phyloP scores from a whole-genome alignment of 2,329 filamentous ascomycete genomes.

The Aspergillus nomiae region DNA sequence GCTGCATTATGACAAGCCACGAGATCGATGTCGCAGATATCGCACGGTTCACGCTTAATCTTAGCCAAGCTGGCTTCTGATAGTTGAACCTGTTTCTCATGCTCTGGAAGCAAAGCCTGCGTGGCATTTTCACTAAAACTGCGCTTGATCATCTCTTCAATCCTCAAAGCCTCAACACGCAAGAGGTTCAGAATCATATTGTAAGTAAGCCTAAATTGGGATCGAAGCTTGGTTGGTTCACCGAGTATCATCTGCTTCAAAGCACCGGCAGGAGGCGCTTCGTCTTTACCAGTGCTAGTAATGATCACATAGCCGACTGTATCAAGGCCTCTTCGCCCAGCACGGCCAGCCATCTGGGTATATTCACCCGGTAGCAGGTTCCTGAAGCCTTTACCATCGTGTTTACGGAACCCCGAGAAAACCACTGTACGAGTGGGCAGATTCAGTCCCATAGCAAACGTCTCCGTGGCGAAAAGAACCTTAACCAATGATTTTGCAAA shows the following conservation, averaged over 20 bases:
- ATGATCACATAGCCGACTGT: slow-evolving; percentile 93
- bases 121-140: slow-evolving; percentile 98
- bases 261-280: slow-evolving; percentile 82
- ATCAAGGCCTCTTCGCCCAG: slow-evolving; percentile 89
- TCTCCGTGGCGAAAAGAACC: slow-evolving; percentile 95
- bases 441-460: slow-evolving; percentile 97
- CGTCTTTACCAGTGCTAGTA: slow-evolving; percentile 75
- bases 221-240: slow-evolving; percentile 90
- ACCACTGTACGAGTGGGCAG: slow-evolving; percentile 94
- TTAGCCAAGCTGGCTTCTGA: slow-evolving; percentile 90
- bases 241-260: slow-evolving; percentile 94
- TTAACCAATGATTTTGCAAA: slow-evolving; percentile 96
- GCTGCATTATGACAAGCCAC: slow-evolving; percentile 79
- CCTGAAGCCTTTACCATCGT: slow-evolving; percentile 88
- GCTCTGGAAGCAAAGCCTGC: slow-evolving; percentile 88
- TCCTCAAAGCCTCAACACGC: slow-evolving; percentile 93
- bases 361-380: slow-evolving; percentile 94
- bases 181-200: slow-evolving; percentile 99
- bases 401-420: slow-evolving; percentile 95
- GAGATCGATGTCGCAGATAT: slow-evolving; percentile 77
- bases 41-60: slow-evolving; percentile 81
- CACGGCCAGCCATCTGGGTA: slow-evolving; percentile 96
- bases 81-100: slow-evolving; percentile 89
- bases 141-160: slow-evolving; percentile 99
- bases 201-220: slow-evolving; percentile 95